Evolutionary conservation across 495 filamentous ascomycete genomes (phyloP), one percentile per base, ranked within the genome.

Genomic region (Bathelium albidoporum): DNA sequence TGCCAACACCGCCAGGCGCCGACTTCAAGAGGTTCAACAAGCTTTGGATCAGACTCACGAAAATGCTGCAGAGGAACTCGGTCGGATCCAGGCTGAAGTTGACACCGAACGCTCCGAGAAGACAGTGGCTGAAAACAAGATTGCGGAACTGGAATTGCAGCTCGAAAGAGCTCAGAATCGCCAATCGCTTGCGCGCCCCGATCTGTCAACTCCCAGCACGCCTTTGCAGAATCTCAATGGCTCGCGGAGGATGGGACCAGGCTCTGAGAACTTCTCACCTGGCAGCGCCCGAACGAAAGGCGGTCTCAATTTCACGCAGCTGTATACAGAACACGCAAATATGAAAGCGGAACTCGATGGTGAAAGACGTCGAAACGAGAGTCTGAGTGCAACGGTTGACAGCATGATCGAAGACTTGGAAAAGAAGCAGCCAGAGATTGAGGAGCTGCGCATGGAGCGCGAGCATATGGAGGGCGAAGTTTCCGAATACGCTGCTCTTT

Each of bases 11-110:
- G 85, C 92, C 62, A 88, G 86, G 70, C 83, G 86, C 61, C 83
- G 92, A 32, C 81, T 94, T 9, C 87, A 90, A 68, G 91, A 96
- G 61, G 85, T 96, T 45, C 87, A 95, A 68, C 75, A 84, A 4
- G 75, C 85, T 12, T 71, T 96, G 43, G 89, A 96, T 60, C 84
- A 89, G 62, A 83, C 86, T 16, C 89, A 87, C 71, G 89, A 95
- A 44, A 87, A 91, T 68, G 85, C 87, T 7, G 88, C 89, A 22
- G 86, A 89, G 36, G 89, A 95, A 68, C 80, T 97, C 59, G 87
- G 89, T 14, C 81, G 84, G 53, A 76, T 93, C 31, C 85, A 85
- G 58, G 86, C 90, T 45, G 90, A 94, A 72, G 76, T 89, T 20
- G 90, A 96, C 69, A 88, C 88, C 0, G 90, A 94, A 66, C 87